phyloP scores from a whole-genome alignment of 2,329 filamentous ascomycete genomes.

The Xylaria hypoxylon region DNA sequence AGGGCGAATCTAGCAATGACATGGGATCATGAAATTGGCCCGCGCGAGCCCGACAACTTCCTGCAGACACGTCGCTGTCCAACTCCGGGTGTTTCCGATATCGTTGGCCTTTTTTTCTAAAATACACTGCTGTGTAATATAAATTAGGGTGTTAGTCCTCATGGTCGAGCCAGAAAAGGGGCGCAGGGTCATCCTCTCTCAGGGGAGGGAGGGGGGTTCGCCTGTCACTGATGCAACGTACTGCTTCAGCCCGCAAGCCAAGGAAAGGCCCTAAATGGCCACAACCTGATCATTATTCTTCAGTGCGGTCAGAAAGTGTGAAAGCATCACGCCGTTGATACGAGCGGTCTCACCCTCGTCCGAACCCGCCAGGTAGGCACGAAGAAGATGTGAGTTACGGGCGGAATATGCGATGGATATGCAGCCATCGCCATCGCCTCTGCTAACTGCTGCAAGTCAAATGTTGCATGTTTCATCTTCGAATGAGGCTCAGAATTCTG shows the following conservation, averaged over 20 bases:
- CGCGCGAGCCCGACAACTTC: constrained; percentile 52
- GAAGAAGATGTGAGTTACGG: constrained; percentile 41
- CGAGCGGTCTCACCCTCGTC: constrained; percentile 40
- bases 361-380: constrained; percentile 37
- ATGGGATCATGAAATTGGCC: constrained; percentile 56
- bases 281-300: constrained; percentile 55
- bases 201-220: constrained; percentile 62
- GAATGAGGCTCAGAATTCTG: constrained; percentile 31
- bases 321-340: constrained; percentile 57
- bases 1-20: constrained; percentile 56
- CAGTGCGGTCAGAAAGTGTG: constrained; percentile 61
- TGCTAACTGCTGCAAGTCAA: constrained; percentile 38
- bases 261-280: constrained; percentile 60
- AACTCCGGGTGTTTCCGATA: constrained; percentile 40
- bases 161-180: constrained; percentile 53
- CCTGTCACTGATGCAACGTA: constrained; percentile 62
- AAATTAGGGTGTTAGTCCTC: constrained; percentile 59
- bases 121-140: constrained; percentile 63
- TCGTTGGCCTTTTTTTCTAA: constrained; percentile 47
- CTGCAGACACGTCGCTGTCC: constrained; percentile 51
- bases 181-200: constrained; percentile 56
- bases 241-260: constrained; percentile 63
- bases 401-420: constrained; percentile 37
- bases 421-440: constrained; percentile 37
- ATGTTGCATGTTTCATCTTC: constrained; percentile 39